Conservation (phyloP, 2,329 filamentous ascomycete genomes). For the Ascochyta viciae-villosae region DNA sequence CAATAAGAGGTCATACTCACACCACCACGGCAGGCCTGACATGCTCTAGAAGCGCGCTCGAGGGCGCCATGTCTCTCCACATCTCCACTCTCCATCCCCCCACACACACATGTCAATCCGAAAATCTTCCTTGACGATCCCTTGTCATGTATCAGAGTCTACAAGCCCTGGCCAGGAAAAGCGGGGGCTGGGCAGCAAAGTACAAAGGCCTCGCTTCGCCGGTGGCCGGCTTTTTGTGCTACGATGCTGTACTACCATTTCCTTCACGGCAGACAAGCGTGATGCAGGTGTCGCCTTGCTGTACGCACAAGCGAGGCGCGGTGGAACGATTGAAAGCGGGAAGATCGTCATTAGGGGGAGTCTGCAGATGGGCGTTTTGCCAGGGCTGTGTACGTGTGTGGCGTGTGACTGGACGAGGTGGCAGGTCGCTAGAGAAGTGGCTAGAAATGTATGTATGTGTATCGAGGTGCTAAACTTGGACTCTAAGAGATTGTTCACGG, state of each 20-base stretch:
- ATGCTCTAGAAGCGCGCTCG: slow-evolving; percentile 1
- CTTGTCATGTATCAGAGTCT: slow-evolving; percentile 7
- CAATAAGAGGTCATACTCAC: slow-evolving; percentile 1
- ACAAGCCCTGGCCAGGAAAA: slow-evolving; percentile 11
- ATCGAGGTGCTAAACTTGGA: slow-evolving; percentile 4
- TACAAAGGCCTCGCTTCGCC: slow-evolving; percentile 12
- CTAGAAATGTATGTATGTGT: neutral
- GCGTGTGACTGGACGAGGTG: neutral
- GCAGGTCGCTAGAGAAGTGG: slow-evolving; percentile 5
- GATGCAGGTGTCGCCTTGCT: slow-evolving; percentile 13
- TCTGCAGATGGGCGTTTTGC: slow-evolving; percentile 4
- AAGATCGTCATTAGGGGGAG: slow-evolving; percentile 14
- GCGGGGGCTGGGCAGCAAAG: slow-evolving; percentile 7
- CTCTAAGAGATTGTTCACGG: neutral
- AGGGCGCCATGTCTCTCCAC: neutral
- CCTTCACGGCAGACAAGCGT: slow-evolving; percentile 8
- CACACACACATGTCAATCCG: neutral
- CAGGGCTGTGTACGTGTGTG: neutral
- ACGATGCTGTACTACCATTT: slow-evolving; percentile 9
- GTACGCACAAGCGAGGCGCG: slow-evolving; percentile 2
- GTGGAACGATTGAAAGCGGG: slow-evolving; percentile 4
- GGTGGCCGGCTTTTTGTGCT: slow-evolving; percentile 4
- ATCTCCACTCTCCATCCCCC: neutral
- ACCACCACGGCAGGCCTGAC: slow-evolving; percentile 1
- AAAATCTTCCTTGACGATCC: neutral